Evolutionary conservation across 768 basidiomycete species (phyloP), one percentile per base, ranked within the genome.

Genomic region (Amanita jacksonii): DNA sequence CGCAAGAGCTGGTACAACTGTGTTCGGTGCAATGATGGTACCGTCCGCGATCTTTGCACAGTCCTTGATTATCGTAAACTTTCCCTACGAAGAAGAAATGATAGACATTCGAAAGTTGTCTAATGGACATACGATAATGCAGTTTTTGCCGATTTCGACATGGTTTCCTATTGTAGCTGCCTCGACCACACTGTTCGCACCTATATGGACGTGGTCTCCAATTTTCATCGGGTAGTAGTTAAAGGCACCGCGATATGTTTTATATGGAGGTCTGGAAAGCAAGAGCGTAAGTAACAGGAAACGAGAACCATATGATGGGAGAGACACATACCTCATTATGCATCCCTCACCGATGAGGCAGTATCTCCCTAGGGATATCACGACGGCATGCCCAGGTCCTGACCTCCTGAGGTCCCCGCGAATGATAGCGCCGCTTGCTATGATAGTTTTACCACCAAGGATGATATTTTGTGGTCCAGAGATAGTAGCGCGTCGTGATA

Each of bases 171-270:
- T 92, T 2, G 82, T 85, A 0, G 93, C 92, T 0, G 96, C 96
- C 64, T 99, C 96, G 16, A 99, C 75, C 42, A 98, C 79, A 33
- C 76, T 77, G 51, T 77, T 76, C n/a, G 85, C 77, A 12, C 93
- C 94, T 35, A 99, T 88, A 49, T 94, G 84, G 18, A 98, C 96
- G 57, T 89, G 81, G 63, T 98, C 93, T 2, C 90, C 89, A 8
- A 99, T 81, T 59, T 93, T 91, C 82, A 97, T 90, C 4, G 94
- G 94, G 56, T 98, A 97, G 64, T 93, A 97, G 57, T 97, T 96
- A 70, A 90, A 89, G 50, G 85, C 81, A 49, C 85, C 86, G 41
- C 87, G 78, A 59, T 90, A 91, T 0, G 87, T 90, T 62, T 90
- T 89, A 61, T 89, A 87, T 3, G 86, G 89, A 8, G 86, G 88